A percentile compares a stretch with the other conserved stretches of the same genome.
These are phyloP conservation scores for Sporothrix variecibatus DNA, from an alignment of 2,329 filamentous ascomycete genomes.

Conservation along the genomic window DNA sequence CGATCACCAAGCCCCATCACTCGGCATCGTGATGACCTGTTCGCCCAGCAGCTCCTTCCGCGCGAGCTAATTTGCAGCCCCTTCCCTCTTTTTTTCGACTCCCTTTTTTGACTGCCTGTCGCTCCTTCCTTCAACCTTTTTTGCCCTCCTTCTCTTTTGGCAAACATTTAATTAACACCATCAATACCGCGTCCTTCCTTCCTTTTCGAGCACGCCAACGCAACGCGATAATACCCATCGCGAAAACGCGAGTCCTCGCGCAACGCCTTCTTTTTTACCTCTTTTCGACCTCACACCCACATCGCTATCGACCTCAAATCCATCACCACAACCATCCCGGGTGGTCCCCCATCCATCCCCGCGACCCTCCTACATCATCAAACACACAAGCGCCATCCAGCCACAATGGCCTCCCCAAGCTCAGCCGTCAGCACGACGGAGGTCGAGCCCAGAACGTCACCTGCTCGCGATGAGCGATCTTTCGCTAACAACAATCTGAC, in stretches of 20 bases:
- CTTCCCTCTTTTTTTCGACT: background rate
- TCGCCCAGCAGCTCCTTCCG: constrained; percentile 8
- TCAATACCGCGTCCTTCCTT: constrained; percentile 4
- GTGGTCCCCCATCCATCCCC: background rate
- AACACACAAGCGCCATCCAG: background rate
- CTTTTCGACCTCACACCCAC: constrained; percentile 7
- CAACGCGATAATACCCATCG: background rate
- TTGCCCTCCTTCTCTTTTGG: constrained; percentile 2
- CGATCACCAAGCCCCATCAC: background rate
- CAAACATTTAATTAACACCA: background rate
- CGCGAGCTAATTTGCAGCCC: constrained; percentile 19
- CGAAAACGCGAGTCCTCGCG: background rate
- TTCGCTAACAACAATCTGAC: constrained; percentile 49
- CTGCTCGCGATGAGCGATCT: constrained; percentile 48
- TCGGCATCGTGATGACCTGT: constrained; percentile 23
- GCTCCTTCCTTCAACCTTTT: background rate
- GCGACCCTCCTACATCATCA: background rate
- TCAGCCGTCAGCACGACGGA: constrained; percentile 49
- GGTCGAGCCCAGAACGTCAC: constrained; percentile 50
- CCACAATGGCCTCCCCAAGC: constrained; percentile 42
- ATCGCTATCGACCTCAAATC: constrained; percentile 1
- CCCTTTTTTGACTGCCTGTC: background rate
- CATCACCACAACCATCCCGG: background rate
- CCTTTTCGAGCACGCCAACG: background rate
- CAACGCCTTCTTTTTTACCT: background rate